Base-by-base conservation (phyloP, 306 rosid genomes). In the Abrus precatorius region DNA sequence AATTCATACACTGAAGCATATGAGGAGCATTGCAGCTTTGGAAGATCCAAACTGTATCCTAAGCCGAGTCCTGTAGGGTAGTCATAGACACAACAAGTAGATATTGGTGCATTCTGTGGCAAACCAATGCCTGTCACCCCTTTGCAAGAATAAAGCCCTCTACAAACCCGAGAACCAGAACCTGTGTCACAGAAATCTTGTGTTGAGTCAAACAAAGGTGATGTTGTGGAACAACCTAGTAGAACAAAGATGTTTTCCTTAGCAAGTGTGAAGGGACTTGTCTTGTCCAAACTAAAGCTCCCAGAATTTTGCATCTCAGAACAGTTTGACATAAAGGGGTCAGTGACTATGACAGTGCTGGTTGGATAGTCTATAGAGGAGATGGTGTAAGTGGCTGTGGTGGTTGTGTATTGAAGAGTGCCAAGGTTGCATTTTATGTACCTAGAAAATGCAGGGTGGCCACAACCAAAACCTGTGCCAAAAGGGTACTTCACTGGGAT, bases 21-120 rank as follows among this genome's bases (percentile, higher is more conserved):
- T 0, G 90, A 89, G 1, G 92, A 82, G 74, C 92, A 89, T 5
- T 86, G 90, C 11, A 89, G 82, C 84, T 86, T 89, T 9, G 90
- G 92, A 64, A 86, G 90, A 75, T 86, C 88, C 60, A 89, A 77
- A 1, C 80, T 77, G 69, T 81, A 89, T 13, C 87, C 88, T 1
- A 87, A 79, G 0, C 83, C 86, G 1, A 86, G 33, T 33, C 70
- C 82, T 1, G 67, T 30, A 7, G 49, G 80, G 11, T 89, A 88
- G 9, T 89, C 90, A 69, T 89, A 89, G 27, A 86, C 92, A 69
- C 92, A 89, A 13, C 92, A 89, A 13, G 90, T 84, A 5, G 88
- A 84, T 12, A 28, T 74, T 0, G 90, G 87, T 10, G 88, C 87
- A 82, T 84, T 79, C 61, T 62, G 77, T 2, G 43, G 82, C 84